Base-by-base conservation (phyloP, 768 basidiomycete genomes). In the Phanerodontia chrysosporium region DNA sequence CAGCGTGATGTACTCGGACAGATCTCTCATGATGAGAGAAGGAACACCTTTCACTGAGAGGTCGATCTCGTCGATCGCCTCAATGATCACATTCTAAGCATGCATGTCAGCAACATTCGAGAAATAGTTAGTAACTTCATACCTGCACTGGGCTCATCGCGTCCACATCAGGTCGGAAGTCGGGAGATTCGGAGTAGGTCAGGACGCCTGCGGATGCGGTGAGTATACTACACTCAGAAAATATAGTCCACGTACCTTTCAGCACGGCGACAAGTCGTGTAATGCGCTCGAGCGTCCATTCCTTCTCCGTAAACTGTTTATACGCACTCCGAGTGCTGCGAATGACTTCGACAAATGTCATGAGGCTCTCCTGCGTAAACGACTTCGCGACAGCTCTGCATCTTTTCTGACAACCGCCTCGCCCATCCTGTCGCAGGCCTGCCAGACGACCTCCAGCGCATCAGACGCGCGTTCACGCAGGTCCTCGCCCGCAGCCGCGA, bases 141-240 rank as follows among this genome's bases (percentile, higher is more conserved):
- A 89, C 90, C 81, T 93, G 91, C 7, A 92, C 83, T 45, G 92
- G 89, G 22, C 85, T 83, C 36, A 98, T 76, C 22, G 76, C 72
- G 67, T 98, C 95, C 44, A 95, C 78, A 65, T 99, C 96, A 1
- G 91, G 88, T 44, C 94, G 78, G 69, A 92, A 96, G 67, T 96
- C 93, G 14, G 89, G 85, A 0, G 92, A 95, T 57, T 78, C 77
- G 1, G 86, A 76, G 67, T 97, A 97, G 0, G 90, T 95, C 63
- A 91, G 74, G 35, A 89, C 79, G 27, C 86, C 89, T 90, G 62
- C 4, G 51, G 9, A 36, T 18, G 10, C 36, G 6, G 45, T 39
- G 18, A 16, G 28, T 22, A 54, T 55, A 16, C n/a, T 22, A 53
- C 25, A 16, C 27, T 36, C 14, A 44, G 1, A 21, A 10, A 21